Base-by-base conservation (phyloP, 176 grass and related monocot species). In the Coix lacrymajobi region DNA sequence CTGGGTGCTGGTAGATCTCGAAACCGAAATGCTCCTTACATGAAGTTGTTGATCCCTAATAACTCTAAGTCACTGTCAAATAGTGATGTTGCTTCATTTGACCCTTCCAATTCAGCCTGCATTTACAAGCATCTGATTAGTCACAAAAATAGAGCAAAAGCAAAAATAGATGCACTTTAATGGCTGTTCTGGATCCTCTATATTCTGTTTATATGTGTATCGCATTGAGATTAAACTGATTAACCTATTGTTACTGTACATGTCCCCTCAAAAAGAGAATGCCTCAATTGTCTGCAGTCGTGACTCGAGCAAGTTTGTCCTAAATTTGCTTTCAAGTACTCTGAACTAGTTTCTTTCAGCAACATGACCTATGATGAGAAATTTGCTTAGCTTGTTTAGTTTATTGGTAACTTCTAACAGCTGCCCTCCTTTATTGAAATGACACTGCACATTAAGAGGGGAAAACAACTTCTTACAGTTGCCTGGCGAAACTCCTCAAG, bases 401-500 rank as follows among this genome's bases (percentile, higher is more conserved):
- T 46, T 32, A 84, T 41, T 24, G 15, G 52, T 60, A 78, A 76
- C 32, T 46, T 69, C 84, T 85, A 87, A 98, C 88, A 81, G 90
- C 92, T 58, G 92, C 90, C 76, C 76, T 30, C 11, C 26, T 62
- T 30, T 62, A 14, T 6, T 62, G 24, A 26, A 26, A 60, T 60
- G 56, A 10, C 22, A 60, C 12, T 60, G 56, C n/a, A 56, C 19
- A 56, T n/a, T 56, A 60, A 25, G 56, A 60, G 56, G n/a, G 56
- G n/a, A 12, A 26, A 58, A 58, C 11, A 71, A 66, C 31, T 54
- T 68, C 85, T 86, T 91, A 99, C 97, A 83, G 92, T 92, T 68
- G 97, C 97, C 75, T 84, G 77, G n/a, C 81, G 89, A 73, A 91
- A 93, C 81, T 94, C 87, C 76, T 92, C 93, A 49, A 99, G 89